phyloP scores from a whole-genome alignment of 148 eudicot genomes.

The Fagopyrum homotropicum region DNA sequence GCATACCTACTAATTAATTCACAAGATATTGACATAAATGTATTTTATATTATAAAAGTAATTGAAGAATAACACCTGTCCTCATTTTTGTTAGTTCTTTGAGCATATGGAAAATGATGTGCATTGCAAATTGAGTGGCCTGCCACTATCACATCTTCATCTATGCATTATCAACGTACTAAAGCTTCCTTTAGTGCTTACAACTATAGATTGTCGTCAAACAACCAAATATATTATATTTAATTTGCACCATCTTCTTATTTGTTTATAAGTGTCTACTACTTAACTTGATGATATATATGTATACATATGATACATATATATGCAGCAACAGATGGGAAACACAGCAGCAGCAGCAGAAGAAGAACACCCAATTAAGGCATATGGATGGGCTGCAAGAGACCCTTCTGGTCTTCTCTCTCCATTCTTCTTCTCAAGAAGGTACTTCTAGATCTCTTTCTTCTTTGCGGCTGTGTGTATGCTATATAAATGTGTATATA shows the following conservation, averaged over 20 bases:
- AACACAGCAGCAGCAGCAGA: neutral
- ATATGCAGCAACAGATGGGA: neutral
- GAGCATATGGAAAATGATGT: neutral
- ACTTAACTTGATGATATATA: too few species aligned
- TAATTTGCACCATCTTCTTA: too few species aligned
- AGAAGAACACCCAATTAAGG: slow-evolving; percentile 16
- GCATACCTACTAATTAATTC: neutral
- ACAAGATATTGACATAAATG: neutral
- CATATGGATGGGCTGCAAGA: slow-evolving; percentile 42
- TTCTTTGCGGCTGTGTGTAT: neutral
- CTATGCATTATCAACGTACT: neutral
- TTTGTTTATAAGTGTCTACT: too few species aligned
- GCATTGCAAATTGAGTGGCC: neutral
- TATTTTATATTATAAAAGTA: neutral
- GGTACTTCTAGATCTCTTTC: slow-evolving; percentile 13
- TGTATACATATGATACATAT: too few species aligned
- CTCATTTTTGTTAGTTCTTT: neutral
- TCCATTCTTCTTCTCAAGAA: slow-evolving; percentile 34
- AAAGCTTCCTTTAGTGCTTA: neutral
- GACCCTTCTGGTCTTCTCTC: slow-evolving; percentile 36
- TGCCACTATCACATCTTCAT: neutral
- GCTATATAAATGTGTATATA: neutral
- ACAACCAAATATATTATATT: too few species aligned
- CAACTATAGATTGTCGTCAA: neutral
- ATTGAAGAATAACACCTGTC: neutral